A percentile compares a stretch with the other conserved stretches of the same genome.
Evolutionary conservation across 208 protist genomes (phyloP).

Genomic region (Trypanosoma rangeli): DNA sequence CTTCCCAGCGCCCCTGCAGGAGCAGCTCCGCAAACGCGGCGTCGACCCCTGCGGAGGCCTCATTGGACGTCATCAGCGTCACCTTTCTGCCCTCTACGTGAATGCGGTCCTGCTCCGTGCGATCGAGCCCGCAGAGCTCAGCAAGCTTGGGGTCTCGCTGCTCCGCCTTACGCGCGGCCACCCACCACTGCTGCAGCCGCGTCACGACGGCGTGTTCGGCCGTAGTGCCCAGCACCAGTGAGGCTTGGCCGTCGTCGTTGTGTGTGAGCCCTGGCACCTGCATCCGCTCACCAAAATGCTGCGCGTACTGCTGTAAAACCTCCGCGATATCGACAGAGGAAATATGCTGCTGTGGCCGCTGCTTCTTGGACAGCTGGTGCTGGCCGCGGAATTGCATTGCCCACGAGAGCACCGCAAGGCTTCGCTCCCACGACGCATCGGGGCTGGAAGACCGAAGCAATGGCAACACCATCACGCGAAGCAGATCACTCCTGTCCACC

Average conservation of each 20-base stretch:
- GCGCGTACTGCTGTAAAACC: slow-evolving; percentile 28
- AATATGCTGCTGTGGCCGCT: slow-evolving; percentile 21
- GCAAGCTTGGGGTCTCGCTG: slow-evolving; percentile 23
- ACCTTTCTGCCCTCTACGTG: slow-evolving; percentile 31
- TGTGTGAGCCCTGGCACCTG: neutral
- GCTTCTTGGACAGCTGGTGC: neutral
- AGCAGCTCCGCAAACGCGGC: slow-evolving; percentile 27
- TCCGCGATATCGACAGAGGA: slow-evolving; percentile 28
- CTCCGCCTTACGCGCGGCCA: slow-evolving; percentile 29
- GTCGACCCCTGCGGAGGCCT: neutral
- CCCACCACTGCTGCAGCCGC: slow-evolving; percentile 29
- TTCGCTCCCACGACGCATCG: slow-evolving; percentile 26
- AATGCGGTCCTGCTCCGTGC: slow-evolving; percentile 26
- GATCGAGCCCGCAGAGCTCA: slow-evolving; percentile 26
- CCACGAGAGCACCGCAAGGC: slow-evolving; percentile 29
- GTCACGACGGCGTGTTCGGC: slow-evolving; percentile 14
- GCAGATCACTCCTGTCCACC: neutral
- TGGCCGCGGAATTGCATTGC: slow-evolving; percentile 22
- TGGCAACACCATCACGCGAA: slow-evolving; percentile 11
- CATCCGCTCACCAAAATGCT: slow-evolving; percentile 23
- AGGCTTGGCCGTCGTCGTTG: neutral
- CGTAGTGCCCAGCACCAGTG: neutral
- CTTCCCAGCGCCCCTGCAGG: slow-evolving; percentile 26
- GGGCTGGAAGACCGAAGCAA: slow-evolving; percentile 4
- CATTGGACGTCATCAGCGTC: slow-evolving; percentile 9